Evolutionary conservation across 805 yeast species (phyloP), one percentile per base, ranked within the genome.

Genomic region (Candida berthetii): DNA sequence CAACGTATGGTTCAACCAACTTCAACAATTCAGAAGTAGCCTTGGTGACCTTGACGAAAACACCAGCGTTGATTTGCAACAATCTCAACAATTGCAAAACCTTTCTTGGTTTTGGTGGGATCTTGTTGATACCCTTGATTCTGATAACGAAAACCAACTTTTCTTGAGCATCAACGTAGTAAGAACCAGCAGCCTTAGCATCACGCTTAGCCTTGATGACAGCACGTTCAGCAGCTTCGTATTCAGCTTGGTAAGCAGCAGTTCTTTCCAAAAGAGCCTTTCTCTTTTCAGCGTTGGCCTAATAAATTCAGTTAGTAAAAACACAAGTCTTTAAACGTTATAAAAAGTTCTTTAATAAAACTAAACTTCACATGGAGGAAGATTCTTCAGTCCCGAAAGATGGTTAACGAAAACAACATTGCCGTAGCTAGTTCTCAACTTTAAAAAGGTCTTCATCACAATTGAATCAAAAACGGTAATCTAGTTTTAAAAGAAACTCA

Each of bases 71-170:
- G 73, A 88, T 85, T 78, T 86, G 95, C 68, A 82, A 78, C 72
- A 88, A 82, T 80, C 96, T 84, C 72, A 87, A 78, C 69, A 89
- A 81, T 76, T 85, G 96, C 71, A 88, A 72, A 64, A 90, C 96
- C 86, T 90, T 90, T 86, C 96, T 89, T 82, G 96, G 96, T 85
- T 90, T 90, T 66, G 97, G 96, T 67, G 96, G 86, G 63, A 90
- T 88, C 85, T 89, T 90, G 90, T 78, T 85, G 72, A 90, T 87
- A 90, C 97, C 97, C 91, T 90, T 90, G 83, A 90, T 90, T 85
- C 98, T 88, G 72, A 90, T 81, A 66, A 90, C 95, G 71, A 90
- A 88, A 57, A 87, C 95, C 65, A 90, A 84, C 75, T 87, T 89
- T 65, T 82, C 80, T 81, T 90, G 91, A 71, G 95, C 96, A 65